Conservation (phyloP, 139 green algal species). For the Micractinium sp. region DNA sequence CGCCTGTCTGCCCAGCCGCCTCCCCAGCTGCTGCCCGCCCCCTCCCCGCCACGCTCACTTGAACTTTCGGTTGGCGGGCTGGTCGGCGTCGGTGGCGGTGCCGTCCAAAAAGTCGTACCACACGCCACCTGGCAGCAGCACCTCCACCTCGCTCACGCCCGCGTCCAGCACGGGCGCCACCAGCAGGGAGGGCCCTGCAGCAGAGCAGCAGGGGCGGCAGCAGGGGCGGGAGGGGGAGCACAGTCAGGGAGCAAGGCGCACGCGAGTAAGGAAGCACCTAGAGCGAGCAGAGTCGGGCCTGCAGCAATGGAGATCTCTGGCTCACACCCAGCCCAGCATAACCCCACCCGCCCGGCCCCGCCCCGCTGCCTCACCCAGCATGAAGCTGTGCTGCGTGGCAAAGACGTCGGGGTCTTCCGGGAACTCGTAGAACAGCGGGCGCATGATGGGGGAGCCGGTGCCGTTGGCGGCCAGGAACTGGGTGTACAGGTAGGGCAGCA, state of each 20-base stretch:
- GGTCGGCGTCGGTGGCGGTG: conserved; percentile 7
- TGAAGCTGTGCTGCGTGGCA: conserved; percentile 80
- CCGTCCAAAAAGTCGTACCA: conserved; percentile 71
- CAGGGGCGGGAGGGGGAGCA: background rate
- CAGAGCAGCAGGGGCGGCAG: too few species aligned
- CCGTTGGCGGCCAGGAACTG: conserved; percentile 89
- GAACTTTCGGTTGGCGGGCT: background rate
- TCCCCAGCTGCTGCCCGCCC: background rate
- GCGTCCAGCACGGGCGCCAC: conserved; percentile 76
- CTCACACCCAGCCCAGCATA: background rate
- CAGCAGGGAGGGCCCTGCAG: conserved; percentile 66
- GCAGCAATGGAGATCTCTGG: too few species aligned
- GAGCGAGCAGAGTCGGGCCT: too few species aligned
- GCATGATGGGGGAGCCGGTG: conserved; percentile 86
- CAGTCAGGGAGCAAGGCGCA: background rate
- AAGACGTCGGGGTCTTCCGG: conserved; percentile 65
- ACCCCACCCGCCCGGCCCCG: too few species aligned
- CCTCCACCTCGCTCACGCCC: conserved; percentile 43
- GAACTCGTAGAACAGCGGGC: conserved; percentile 97
- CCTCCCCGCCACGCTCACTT: background rate
- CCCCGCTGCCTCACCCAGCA: conserved; percentile 67
- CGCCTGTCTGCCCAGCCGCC: background rate
- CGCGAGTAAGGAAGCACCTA: background rate
- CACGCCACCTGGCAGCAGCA: conserved; percentile 50
- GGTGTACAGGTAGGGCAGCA: conserved; percentile 99